Percentiles rank a stretch among this genome's conserved stretches.
Conservation (phyloP, 2,329 filamentous ascomycete genomes). For the Colletotrichum kahawae region DNA sequence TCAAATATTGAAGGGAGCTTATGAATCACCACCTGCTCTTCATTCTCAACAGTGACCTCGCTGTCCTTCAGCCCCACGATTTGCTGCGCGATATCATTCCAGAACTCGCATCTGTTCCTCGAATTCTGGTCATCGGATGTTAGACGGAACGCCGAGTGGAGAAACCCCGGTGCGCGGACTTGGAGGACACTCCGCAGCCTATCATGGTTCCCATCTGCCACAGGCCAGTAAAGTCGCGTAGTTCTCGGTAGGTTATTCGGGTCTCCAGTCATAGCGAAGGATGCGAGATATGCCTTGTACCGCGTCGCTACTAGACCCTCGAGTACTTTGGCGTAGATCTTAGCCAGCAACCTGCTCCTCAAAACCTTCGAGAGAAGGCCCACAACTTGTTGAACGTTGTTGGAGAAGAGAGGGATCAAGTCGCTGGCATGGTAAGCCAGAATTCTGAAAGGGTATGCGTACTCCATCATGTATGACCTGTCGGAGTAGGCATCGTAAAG, state of each 20-base stretch:
- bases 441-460: constrained; percentile 31
- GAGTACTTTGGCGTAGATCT: constrained; percentile 37
- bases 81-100: constrained; percentile 23
- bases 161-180: constrained; percentile 26
- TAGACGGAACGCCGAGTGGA: constrained; percentile 32
- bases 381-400: constrained; percentile 12
- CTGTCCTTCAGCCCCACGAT: background rate
- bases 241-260: constrained; percentile 39
- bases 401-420: constrained; percentile 45
- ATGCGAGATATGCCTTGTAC: constrained; percentile 43
- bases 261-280: constrained; percentile 42
- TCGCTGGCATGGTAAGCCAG: constrained; percentile 50
- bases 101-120: constrained; percentile 37
- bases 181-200: constrained; percentile 34
- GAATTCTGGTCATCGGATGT: constrained; percentile 33
- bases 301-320: constrained; percentile 28
- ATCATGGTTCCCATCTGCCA: constrained; percentile 24
- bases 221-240: constrained; percentile 21
- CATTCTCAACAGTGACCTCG: background rate
- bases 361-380: background rate
- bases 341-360: constrained; percentile 29
- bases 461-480: constrained; percentile 24
- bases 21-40: background rate
- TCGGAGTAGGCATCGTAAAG: constrained; percentile 40
- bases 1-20: background rate